Evolutionary conservation across 2,329 filamentous ascomycete species (phyloP), one percentile per base, ranked within the genome.

Genomic region (Emydomyces testavorans): DNA sequence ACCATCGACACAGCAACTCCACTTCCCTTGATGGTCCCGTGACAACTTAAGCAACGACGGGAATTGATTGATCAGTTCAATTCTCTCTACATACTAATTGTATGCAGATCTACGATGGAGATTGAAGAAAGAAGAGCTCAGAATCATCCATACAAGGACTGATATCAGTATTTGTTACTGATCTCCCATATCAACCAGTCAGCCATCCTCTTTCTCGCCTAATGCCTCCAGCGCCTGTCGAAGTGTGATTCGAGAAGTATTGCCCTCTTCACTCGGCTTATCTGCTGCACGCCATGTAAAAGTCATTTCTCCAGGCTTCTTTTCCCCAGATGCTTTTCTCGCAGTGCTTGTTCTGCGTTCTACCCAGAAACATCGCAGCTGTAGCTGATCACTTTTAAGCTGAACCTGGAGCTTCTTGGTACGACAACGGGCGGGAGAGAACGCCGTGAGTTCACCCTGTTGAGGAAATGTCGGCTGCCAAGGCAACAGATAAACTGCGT

Each of bases 381-480:
- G 54, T 18, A 67, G 36, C 24, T 58, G 56, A 7, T 60, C 47
- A 13, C 56, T 57, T 6, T 58, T 57, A 6, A 67, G 40, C 7
- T 48, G 50, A 20, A 67, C 51, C 18, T 57, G 60, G 52, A 67
- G 56, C 52, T 65, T 67, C 38, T 56, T 63, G 43, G 56, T 55
- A 11, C 54, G 54, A 10, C 54, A 55, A 1, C 51, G 45, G 8
- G 50, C 40, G 1, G 50, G 47, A 4, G 54, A 54, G 7, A 52
- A 51, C 0, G 60, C 52, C 6, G 61, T 35, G 13, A 67, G 49
- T 50, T 67, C 64, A 7, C 65, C 65, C 13, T 62, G 57, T 31
- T 66, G 61, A 6, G 64, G 61, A 34, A 61, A 63, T 2, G 57
- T 53, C 11, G 52, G 52, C 28, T 52, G 28, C 54, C 54, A 56